Conservation (phyloP, 768 basidiomycete species). For the Psilocybe cyanescens region DNA sequence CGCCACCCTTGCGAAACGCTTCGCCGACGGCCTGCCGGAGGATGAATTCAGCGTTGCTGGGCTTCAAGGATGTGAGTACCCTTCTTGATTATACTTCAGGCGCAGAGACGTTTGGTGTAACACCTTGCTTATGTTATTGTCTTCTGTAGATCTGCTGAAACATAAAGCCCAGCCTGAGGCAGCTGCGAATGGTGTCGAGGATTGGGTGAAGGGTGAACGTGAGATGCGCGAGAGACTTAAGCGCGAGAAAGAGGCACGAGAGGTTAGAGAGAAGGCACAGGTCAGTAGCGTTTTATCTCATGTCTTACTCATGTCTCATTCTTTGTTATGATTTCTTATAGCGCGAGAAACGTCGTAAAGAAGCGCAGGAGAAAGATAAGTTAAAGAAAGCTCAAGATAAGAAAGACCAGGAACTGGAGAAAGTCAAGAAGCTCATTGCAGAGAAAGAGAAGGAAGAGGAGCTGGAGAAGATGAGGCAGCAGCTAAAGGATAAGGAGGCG, state of each 20-base stretch:
- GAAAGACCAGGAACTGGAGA: conserved; percentile 62
- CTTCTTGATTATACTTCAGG: conserved; percentile 23
- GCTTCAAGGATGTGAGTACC: conserved; percentile 83
- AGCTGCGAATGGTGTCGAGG: conserved; percentile 66
- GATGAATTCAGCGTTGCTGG: conserved; percentile 90
- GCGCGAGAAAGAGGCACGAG: conserved; percentile 75
- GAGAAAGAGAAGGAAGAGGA: conserved; percentile 58
- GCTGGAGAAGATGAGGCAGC: conserved; percentile 42
- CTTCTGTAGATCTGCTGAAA: conserved; percentile 69
- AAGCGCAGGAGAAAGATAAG: conserved; percentile 59
- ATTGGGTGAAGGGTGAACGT: conserved; percentile 79
- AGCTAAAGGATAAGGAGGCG: conserved; percentile 48
- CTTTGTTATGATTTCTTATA: conserved; percentile 16
- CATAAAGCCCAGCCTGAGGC: conserved; percentile 84
- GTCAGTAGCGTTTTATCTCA: conserved; percentile 40
- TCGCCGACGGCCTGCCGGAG: conserved; percentile 83
- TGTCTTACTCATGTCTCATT: conserved; percentile 8
- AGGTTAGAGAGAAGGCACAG: conserved; percentile 67
- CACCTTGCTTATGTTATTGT: neutral
- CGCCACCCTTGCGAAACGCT: conserved; percentile 70
- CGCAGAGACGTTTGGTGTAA: conserved; percentile 2
- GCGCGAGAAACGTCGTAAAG: conserved; percentile 56
- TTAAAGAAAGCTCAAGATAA: conserved; percentile 68
- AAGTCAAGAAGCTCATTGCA: conserved; percentile 51
- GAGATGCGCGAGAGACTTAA: conserved; percentile 74